Evolutionary conservation across 495 filamentous ascomycete species (phyloP).

Genomic region (Hypoxylon fragiforme): DNA sequence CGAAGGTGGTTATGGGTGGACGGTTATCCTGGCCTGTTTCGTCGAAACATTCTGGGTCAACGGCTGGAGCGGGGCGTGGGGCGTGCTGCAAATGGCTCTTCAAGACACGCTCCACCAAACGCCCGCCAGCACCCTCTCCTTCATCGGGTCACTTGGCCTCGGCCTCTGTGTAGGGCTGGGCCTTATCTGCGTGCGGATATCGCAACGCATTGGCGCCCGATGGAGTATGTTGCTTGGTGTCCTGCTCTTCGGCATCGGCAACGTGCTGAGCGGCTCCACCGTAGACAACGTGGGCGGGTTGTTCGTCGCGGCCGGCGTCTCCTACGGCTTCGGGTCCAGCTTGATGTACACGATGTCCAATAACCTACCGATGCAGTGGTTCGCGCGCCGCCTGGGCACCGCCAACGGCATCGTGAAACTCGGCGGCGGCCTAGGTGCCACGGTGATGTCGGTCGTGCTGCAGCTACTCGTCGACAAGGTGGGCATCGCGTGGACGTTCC

Average conservation of each 20-base stretch:
- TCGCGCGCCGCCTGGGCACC: constrained; percentile 53
- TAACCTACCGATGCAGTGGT: constrained; percentile 56
- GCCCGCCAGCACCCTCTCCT: constrained; percentile 54
- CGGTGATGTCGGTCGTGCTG: constrained; percentile 52
- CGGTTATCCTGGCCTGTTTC: constrained; percentile 54
- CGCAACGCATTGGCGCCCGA: constrained; percentile 52
- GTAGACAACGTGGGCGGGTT: constrained; percentile 52
- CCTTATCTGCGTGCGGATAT: constrained; percentile 51
- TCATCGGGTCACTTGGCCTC: constrained; percentile 48
- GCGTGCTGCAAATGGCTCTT: constrained; percentile 59
- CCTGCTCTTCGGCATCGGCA: constrained; percentile 49
- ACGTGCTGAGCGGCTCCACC: constrained; percentile 53
- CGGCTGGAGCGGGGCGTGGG: constrained; percentile 58
- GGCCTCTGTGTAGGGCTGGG: constrained; percentile 54
- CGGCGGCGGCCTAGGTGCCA: constrained; percentile 56
- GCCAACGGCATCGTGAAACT: constrained; percentile 60
- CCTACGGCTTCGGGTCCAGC: constrained; percentile 54
- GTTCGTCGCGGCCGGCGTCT: constrained; percentile 59
- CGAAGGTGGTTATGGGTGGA: constrained; percentile 63
- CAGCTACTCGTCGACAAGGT: constrained; percentile 50
- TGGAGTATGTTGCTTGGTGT: constrained; percentile 51
- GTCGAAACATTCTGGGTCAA: constrained; percentile 58
- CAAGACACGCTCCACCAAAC: constrained; percentile 48
- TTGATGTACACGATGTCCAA: constrained; percentile 30
- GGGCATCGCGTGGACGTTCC: constrained; percentile 58